Conservation (phyloP, 208 protist genomes). For the Leishmania mexicana region DNA sequence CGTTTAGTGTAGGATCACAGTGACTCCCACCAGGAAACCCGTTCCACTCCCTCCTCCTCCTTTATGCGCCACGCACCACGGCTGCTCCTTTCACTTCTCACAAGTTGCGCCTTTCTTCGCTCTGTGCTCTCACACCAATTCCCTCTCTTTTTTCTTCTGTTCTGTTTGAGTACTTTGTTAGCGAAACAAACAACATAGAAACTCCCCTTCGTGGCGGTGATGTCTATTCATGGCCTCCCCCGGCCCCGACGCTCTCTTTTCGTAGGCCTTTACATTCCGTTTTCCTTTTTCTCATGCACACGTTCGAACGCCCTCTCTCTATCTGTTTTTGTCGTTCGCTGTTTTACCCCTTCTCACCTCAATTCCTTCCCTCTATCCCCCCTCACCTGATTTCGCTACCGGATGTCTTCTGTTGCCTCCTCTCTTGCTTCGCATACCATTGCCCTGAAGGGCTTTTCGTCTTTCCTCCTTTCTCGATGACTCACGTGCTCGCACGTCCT, state of each 20-base stretch:
- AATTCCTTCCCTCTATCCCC: background rate
- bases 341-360: background rate
- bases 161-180: background rate
- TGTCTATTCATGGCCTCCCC: background rate
- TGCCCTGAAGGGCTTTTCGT: background rate
- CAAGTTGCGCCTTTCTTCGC: background rate
- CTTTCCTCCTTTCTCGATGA: background rate
- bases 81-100: background rate
- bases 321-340: background rate
- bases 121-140: background rate
- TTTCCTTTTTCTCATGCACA: background rate
- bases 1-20: background rate
- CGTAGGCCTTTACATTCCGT: background rate
- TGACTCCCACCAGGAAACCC: too few relatives aligned
- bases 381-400: background rate
- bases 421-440: background rate
- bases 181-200: background rate
- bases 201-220: background rate
- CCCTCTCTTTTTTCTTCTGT: background rate
- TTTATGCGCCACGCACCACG: background rate
- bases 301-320: slow-evolving; percentile 11
- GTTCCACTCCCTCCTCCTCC: background rate
- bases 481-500: background rate
- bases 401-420: background rate
- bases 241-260: background rate